Evolutionary conservation across 352 stramenopile genomes (phyloP), one percentile per base, ranked within the genome.

Genomic region (Phytopythium oedochilum): DNA sequence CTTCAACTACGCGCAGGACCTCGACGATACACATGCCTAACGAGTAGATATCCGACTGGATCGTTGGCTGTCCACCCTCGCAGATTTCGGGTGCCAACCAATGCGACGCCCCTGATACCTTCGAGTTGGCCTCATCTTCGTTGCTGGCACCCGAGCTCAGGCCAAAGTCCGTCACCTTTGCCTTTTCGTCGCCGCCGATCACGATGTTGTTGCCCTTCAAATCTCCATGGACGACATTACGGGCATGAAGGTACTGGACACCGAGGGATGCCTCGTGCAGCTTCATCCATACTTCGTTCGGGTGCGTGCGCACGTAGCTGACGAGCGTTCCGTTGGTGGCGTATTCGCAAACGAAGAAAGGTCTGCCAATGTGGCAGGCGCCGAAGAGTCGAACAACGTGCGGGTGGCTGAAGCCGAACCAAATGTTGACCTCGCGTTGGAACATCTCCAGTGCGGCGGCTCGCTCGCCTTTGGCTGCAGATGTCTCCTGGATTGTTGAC

Each of bases 151-250:
- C 28, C 5, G 31, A 38, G 28, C 64, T 73, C 49, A 73, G 66
- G 0, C 64, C 64, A 35, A 73, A 73, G 29, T 70, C 61, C 12
- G 60, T 63, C 12, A 73, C 38, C 23, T 73, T 73, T 31, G 65
- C 64, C 5, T 67, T 70, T 9, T 55, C 57, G n/a, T 70, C 61
- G 20, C 47, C 63, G 18, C 64, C 57, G 7, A 73, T 55, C 57
- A 73, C 55, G 31, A 73, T 66, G 25, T 70, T 73, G 45, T 73
- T 68, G 6, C 60, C 51, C 34, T 75, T 78, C 7, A 78, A 34
- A 43, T 78, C 68, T 31, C 64, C 66, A 29, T 78, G 69, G 29
- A 78, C 48, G 25, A 78, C 65, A 0, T 39, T 36, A 23, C 54
- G 55, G 14, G 57, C 39, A n/a, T 78, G 69, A 6, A 78, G 43